A percentile compares a stretch with the other conserved stretches of the same genome.
phyloP scores from a whole-genome alignment of 1,139 yeast genomes.

The Candida sanyaensis region DNA sequence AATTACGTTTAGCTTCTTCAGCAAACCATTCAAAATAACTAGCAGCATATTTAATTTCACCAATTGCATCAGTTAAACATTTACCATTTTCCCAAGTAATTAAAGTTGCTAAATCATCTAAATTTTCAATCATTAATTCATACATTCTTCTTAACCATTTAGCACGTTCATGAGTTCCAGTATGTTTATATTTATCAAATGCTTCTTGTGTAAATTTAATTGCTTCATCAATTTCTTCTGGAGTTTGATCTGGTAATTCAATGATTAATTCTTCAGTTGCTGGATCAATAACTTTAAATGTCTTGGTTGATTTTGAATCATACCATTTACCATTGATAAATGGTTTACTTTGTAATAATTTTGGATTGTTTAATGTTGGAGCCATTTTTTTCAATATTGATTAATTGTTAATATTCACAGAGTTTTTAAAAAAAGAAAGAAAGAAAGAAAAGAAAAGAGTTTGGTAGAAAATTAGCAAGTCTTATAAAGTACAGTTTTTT shows the following conservation, averaged over 20 bases:
- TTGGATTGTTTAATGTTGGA: slow-evolving; percentile 48
- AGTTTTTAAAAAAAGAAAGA: not conserved
- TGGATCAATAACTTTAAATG: slow-evolving; percentile 74
- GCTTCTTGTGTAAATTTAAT: slow-evolving; percentile 63
- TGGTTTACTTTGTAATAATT: slow-evolving; percentile 58
- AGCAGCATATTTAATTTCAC: slow-evolving; percentile 46
- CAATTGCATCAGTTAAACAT: slow-evolving; percentile 40
- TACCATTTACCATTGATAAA: slow-evolving; percentile 76
- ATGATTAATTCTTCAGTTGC: slow-evolving; percentile 64
- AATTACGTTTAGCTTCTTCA: slow-evolving; percentile 44
- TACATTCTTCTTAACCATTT: slow-evolving; percentile 60
- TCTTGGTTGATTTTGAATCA: slow-evolving; percentile 46
- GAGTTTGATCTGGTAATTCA: slow-evolving; percentile 57
- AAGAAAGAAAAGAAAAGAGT: not conserved
- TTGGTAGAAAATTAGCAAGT: too few species aligned
- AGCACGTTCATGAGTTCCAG: slow-evolving; percentile 68
- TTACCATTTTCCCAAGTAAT: slow-evolving; percentile 49
- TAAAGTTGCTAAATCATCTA: slow-evolving; percentile 44
- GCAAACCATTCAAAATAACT: slow-evolving; percentile 49
- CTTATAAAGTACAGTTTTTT: too few species aligned
- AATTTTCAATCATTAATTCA: slow-evolving; percentile 41
- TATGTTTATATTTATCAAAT: slow-evolving; percentile 56
- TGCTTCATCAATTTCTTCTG: slow-evolving; percentile 58
- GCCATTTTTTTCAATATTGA: slow-evolving; percentile 4
- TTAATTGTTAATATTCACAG: not conserved